Evolutionary conservation across 78 protist species (phyloP).

Genomic region (Dictyostelium capitatum): DNA sequence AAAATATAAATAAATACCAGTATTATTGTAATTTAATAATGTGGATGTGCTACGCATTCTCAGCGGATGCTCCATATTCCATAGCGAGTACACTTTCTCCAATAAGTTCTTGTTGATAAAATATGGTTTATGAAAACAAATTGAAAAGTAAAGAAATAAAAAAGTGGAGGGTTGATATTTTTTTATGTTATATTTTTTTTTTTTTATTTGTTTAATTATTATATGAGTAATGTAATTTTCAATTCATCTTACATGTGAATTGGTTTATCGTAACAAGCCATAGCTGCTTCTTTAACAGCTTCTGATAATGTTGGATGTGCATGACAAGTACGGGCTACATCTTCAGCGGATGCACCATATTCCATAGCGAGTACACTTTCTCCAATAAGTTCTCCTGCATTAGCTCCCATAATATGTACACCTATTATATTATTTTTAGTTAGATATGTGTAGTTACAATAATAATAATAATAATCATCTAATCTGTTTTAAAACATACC

Average conservation of each 20-base stretch:
- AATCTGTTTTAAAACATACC: too few species aligned
- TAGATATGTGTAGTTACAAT: too few species aligned
- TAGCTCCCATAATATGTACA: conserved; percentile 95
- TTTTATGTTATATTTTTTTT: too few species aligned
- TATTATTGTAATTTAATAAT: too few species aligned
- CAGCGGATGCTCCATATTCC: conserved; percentile 96
- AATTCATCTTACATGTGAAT: conserved; percentile 91
- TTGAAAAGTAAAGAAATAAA: too few species aligned
- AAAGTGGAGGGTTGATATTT: too few species aligned
- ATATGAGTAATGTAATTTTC: too few species aligned
- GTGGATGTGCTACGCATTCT: conserved; percentile 99
- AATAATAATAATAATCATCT: too few species aligned
- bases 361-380: conserved; percentile 97
- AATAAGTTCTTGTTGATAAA: conserved; percentile 95
- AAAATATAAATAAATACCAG: too few species aligned
- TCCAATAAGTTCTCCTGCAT: conserved; percentile 96
- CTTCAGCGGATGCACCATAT: conserved; percentile 97
- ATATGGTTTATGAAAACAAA: too few species aligned
- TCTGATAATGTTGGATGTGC: conserved; percentile 99
- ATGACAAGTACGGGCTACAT: conserved; percentile 98
- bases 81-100: conserved; percentile 96
- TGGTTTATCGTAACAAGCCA: conserved; percentile 93
- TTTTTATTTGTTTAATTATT: too few species aligned
- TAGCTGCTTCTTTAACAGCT: conserved; percentile 98
- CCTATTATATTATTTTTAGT: too few species aligned